Evolutionary conservation across 2,329 filamentous ascomycete species (phyloP).

Genomic region (Blumeria graminis): DNA sequence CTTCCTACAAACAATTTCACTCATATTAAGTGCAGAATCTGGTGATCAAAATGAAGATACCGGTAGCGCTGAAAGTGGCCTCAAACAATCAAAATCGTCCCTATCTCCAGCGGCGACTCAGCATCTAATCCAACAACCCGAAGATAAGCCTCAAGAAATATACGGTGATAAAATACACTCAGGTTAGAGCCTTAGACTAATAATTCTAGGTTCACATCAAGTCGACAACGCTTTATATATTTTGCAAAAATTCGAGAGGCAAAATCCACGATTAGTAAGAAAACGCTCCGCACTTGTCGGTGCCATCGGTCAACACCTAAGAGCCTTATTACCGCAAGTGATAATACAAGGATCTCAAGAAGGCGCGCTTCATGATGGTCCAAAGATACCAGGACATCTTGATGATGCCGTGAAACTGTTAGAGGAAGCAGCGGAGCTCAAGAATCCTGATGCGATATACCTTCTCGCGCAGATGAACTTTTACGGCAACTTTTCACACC

Average conservation of each 20-base stretch:
- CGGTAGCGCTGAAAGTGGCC: conserved; percentile 7
- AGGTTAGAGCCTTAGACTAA: conserved; percentile 5
- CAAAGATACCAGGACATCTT: conserved; percentile 24
- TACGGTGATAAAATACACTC: conserved; percentile 8
- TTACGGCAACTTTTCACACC: conserved; percentile 79
- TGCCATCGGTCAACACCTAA: conserved; percentile 32
- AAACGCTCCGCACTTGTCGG: conserved; percentile 34
- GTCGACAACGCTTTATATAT: conserved; percentile 16
- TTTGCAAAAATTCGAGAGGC: conserved; percentile 14
- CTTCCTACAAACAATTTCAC: conserved; percentile 10
- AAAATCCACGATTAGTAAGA: conserved; percentile 12
- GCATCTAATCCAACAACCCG: conserved; percentile 9
- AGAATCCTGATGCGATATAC: conserved; percentile 62
- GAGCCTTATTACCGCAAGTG: conserved; percentile 34
- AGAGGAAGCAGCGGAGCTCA: conserved; percentile 27
- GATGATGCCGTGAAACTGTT: conserved; percentile 32
- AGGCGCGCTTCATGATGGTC: conserved; percentile 5
- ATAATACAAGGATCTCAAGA: conserved; percentile 36
- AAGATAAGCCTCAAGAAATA: conserved; percentile 7
- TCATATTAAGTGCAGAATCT: conserved; percentile 7
- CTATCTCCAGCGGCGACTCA: conserved; percentile 10
- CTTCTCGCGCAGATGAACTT: conserved; percentile 89
- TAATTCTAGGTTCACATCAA: conserved; percentile 11
- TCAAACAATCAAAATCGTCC: conserved; percentile 10
- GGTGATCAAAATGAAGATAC: conserved; percentile 7